These are phyloP conservation scores for Backusella liffmaniae DNA, from an alignment of 192 early-diverging fungal species.

Conservation along the genomic window DNA sequence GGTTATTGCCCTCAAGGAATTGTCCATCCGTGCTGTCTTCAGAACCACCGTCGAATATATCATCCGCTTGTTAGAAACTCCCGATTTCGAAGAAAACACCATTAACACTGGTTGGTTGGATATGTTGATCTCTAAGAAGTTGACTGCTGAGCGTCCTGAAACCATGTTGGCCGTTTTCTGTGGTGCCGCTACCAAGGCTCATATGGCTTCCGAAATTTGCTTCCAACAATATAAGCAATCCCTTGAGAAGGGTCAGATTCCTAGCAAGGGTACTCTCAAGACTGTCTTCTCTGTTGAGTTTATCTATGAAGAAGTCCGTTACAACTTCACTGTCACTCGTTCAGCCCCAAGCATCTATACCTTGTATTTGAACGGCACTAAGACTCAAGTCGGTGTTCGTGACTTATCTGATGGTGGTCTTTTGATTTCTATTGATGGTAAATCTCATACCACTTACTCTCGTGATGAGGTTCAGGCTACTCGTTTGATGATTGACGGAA, in stretches of 20 bases:
- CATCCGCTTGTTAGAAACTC: constrained; percentile 87
- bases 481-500: constrained; percentile 86
- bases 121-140: constrained; percentile 82
- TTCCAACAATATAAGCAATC: constrained; percentile 74
- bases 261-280: constrained; percentile 68
- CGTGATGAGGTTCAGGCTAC: constrained; percentile 89
- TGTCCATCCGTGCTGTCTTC: constrained; percentile 98
- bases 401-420: constrained; percentile 89
- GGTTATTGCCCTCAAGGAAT: constrained; percentile 96
- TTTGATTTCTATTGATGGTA: constrained; percentile 85
- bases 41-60: constrained; percentile 98
- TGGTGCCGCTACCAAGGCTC: constrained; percentile 88
- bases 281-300: constrained; percentile 84
- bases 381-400: constrained; percentile 81
- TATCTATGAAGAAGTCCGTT: constrained; percentile 90
- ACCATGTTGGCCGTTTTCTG: constrained; percentile 87
- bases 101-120: constrained; percentile 98
- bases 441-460: constrained; percentile 88
- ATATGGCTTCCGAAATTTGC: constrained; percentile 61
- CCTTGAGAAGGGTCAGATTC: constrained; percentile 93
- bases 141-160: constrained; percentile 91
- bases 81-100: constrained; percentile 84
- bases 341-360: constrained; percentile 81
- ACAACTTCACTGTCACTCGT: constrained; percentile 80
- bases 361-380: constrained; percentile 80